These are phyloP conservation scores for Dujonia santamariae DNA, from an alignment of 1,139 yeast genomes.

Conservation along the genomic window DNA sequence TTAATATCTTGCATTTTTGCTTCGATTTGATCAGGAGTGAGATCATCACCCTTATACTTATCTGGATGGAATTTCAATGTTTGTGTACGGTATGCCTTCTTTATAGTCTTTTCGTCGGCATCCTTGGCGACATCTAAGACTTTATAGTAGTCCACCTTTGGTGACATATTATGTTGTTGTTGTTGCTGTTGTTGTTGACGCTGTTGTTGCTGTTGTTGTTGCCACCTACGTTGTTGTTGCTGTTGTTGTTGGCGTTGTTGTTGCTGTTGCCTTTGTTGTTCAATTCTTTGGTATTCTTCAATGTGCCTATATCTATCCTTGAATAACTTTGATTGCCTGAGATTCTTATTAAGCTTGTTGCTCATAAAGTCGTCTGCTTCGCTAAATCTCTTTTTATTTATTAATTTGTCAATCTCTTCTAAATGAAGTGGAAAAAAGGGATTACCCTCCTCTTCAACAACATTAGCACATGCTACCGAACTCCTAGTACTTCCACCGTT, in stretches of 20 bases:
- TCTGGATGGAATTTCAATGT: constrained; percentile 91
- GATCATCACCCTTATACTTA: constrained; percentile 67
- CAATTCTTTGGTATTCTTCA: constrained; percentile 18
- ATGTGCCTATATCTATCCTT: constrained; percentile 26
- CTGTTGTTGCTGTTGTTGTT: constrained; percentile 40
- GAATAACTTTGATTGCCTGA: constrained; percentile 39
- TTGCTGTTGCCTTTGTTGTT: constrained; percentile 40
- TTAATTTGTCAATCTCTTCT: constrained; percentile 40
- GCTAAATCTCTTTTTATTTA: constrained; percentile 36
- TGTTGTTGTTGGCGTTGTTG: constrained; percentile 51
- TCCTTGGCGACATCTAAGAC: constrained; percentile 63
- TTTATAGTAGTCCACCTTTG: constrained; percentile 77
- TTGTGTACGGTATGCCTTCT: constrained; percentile 75
- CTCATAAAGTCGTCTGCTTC: constrained; percentile 41
- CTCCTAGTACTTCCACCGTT: constrained; percentile 19
- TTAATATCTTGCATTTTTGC: constrained; percentile 88
- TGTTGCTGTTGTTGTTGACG: constrained; percentile 39
- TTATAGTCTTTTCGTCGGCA: constrained; percentile 73
- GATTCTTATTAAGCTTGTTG: constrained; percentile 28
- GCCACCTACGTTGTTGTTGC: constrained; percentile 47
- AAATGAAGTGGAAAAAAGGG: constrained; percentile 46
- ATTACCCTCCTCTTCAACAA: constrained; percentile 24
- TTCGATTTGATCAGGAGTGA: constrained; percentile 71
- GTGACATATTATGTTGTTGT: constrained; percentile 31
- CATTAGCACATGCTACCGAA: constrained; percentile 38